phyloP scores from a whole-genome alignment of 257 asterid species.

The Datura wrightii region DNA sequence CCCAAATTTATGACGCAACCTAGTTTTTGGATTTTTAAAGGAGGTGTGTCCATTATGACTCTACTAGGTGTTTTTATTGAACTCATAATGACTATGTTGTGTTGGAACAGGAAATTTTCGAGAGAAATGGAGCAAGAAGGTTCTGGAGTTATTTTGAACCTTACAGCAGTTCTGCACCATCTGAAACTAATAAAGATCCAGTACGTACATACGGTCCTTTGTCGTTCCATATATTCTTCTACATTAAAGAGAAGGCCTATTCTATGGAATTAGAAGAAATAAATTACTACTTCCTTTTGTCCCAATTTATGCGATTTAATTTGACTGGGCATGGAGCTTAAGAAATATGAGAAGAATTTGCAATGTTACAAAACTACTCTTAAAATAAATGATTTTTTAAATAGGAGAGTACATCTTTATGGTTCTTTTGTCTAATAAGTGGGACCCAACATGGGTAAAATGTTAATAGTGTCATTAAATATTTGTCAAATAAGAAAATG shows the following conservation, averaged over 20 bases:
- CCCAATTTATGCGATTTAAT: too few relatives aligned
- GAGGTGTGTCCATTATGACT: not conserved
- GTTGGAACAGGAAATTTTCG: constrained; percentile 69
- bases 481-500: too few relatives aligned
- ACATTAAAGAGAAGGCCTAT: not conserved
- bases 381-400: too few relatives aligned
- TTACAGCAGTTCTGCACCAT: constrained; percentile 49
- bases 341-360: too few relatives aligned
- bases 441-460: too few relatives aligned
- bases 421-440: too few relatives aligned
- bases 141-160: constrained; percentile 90
- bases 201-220: constrained; percentile 47
- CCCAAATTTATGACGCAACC: not conserved
- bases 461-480: too few relatives aligned
- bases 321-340: too few relatives aligned
- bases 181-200: constrained; percentile 54
- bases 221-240: not conserved
- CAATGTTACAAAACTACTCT: too few relatives aligned
- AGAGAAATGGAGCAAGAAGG: constrained; percentile 69
- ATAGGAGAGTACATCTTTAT: too few relatives aligned
- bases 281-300: not conserved
- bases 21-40: not conserved
- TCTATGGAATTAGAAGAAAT: not conserved
- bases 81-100: constrained; percentile 33
- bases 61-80: not conserved